Evolutionary conservation across 306 rosid species (phyloP).

Genomic region (Purshia tridentata): DNA sequence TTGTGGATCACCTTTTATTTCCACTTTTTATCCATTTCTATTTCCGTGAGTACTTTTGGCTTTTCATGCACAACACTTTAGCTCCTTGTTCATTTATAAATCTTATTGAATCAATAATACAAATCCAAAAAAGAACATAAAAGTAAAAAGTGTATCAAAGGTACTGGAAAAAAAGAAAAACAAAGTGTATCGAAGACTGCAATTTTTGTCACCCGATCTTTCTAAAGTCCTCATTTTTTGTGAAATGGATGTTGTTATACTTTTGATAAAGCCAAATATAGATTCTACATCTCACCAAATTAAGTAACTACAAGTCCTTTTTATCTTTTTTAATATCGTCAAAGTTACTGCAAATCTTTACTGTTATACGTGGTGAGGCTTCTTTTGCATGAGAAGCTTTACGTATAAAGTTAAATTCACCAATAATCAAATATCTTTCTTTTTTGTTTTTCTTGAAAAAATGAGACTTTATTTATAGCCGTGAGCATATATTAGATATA

Average conservation of each 20-base stretch:
- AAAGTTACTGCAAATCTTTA: background rate
- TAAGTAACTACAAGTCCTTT: background rate
- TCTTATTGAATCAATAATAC: too few relatives aligned
- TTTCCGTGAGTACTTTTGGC: too few relatives aligned
- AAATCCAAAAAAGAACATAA: too few relatives aligned
- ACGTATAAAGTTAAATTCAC: background rate
- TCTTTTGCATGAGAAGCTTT: conserved; percentile 11
- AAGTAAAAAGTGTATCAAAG: background rate
- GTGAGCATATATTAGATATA: too few relatives aligned
- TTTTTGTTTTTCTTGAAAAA: too few relatives aligned
- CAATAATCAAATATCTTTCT: too few relatives aligned
- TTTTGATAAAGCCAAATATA: conserved; percentile 3
- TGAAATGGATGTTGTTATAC: background rate
- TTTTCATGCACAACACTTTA: too few relatives aligned
- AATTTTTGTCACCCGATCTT: background rate
- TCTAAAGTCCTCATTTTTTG: background rate
- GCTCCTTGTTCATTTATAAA: too few relatives aligned
- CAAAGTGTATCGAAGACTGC: background rate
- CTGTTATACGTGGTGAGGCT: background rate
- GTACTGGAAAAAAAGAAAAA: background rate
- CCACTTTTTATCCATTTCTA: too few relatives aligned
- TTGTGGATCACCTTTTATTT: too few relatives aligned
- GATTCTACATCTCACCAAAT: conserved; percentile 6
- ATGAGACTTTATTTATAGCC: too few relatives aligned
- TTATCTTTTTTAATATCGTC: background rate